Evolutionary conservation across 345 rosid species (phyloP), one percentile per base, ranked within the genome.

Genomic region (Syzygium grande): DNA sequence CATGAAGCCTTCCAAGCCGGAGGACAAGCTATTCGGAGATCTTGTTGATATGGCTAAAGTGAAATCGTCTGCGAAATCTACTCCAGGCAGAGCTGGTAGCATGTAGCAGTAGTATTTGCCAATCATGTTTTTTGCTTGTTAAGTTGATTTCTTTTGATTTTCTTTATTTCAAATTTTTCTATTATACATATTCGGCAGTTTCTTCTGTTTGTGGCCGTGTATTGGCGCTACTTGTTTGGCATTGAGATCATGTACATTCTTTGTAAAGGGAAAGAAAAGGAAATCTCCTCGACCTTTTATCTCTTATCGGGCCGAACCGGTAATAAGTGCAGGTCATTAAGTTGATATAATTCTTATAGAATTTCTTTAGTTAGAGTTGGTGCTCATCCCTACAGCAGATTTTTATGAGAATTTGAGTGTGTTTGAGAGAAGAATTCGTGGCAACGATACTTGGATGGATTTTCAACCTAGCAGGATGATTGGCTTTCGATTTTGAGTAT

Each of bases 1-100:
- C 3, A 93, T 90, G 90, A 96, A 89, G 92, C 93, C 95, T 65
- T 87, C 95, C 34, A 94, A 94, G 79, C 96, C 95, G 17, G 96
- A 94, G 91, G 95, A 98, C 89, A 97, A 95, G 96, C 91, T 98
- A 52, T 98, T 98, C 88, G 99, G 99, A 87, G 99, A 98, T 91
- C 98, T 98, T 29, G 98, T 98, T 22, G 98, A 97, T 90, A 91
- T 98, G 89, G 92, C 99, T 16, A 98, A 97, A 89, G 90, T 96
- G 90, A 98, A 97, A 92, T 90, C 96, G 5, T 85, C 94, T 73
- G 83, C 27, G 21, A 98, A 95, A 89, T 59, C 96, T 52, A 91
- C 94, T 43, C 91, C 97, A 7, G 93, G 95, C 89, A 94, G 93
- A 91, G 94, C 97, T 84, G 98, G 99, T 89, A 94, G 98, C 93